A percentile compares a stretch with the other conserved stretches of the same genome.
Conservation (phyloP, 352 stramenopile genomes). For the Thraustochytrium sp. region DNA sequence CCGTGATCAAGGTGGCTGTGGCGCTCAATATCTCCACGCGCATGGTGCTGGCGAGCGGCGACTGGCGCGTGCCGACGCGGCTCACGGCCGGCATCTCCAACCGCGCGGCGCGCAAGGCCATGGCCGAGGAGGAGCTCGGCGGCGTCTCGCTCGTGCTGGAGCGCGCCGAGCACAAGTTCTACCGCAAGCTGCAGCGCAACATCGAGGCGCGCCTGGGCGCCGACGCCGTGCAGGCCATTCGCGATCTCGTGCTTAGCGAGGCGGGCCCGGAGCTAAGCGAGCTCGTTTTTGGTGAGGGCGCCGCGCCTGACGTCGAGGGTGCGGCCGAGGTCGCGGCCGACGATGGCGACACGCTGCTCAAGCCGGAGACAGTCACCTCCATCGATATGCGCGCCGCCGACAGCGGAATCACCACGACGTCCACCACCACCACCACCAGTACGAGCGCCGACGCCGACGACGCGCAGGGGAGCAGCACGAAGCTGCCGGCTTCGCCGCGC, state of each 20-base stretch:
- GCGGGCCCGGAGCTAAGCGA: not conserved
- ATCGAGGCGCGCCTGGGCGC: slow-evolving; percentile 18
- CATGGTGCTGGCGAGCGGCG: slow-evolving; percentile 23
- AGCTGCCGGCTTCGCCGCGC: not conserved
- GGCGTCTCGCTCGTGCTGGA: not conserved
- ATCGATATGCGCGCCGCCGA: not conserved
- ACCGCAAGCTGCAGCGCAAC: slow-evolving; percentile 30
- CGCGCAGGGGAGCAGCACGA: too few species aligned
- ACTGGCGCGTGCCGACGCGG: slow-evolving; percentile 13
- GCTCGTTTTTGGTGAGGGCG: not conserved
- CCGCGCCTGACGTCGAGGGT: not conserved
- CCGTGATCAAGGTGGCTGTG: slow-evolving; percentile 1
- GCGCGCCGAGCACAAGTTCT: slow-evolving; percentile 27
- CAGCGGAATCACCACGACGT: not conserved
- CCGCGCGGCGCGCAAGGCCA: not conserved
- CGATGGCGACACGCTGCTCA: not conserved
- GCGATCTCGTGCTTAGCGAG: not conserved
- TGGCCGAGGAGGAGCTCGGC: not conserved
- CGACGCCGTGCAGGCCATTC: not conserved
- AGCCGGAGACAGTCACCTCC: not conserved
- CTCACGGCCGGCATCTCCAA: not conserved
- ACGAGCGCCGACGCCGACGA: not conserved
- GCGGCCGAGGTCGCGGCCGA: not conserved
- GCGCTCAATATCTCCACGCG: not conserved
- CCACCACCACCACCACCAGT: not conserved